These are phyloP conservation scores for Ascoidea rubescens DNA, from an alignment of 805 yeast species.

Conservation along the genomic window DNA sequence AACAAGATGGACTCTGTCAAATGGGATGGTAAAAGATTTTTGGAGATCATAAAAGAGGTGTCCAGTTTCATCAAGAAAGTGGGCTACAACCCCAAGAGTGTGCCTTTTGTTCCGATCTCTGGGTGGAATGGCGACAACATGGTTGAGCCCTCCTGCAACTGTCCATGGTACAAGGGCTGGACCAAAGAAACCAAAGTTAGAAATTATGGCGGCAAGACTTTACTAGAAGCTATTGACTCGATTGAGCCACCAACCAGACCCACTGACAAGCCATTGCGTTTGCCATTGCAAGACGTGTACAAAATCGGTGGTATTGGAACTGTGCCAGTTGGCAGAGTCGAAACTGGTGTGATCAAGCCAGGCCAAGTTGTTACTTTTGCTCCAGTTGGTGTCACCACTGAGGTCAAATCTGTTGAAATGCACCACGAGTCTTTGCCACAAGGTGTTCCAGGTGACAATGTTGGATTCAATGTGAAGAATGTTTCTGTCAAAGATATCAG, in stretches of 20 bases:
- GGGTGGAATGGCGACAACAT: slow-evolving; percentile 93
- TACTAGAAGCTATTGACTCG: slow-evolving; percentile 75
- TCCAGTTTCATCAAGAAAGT: slow-evolving; percentile 73
- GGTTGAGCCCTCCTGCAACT: slow-evolving; percentile 72
- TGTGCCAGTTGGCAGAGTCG: slow-evolving; percentile 90
- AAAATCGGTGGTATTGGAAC: slow-evolving; percentile 88
- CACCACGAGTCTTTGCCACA: slow-evolving; percentile 70
- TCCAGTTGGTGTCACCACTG: slow-evolving; percentile 84
- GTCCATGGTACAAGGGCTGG: slow-evolving; percentile 87
- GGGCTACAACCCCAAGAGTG: slow-evolving; percentile 73
- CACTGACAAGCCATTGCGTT: slow-evolving; percentile 75
- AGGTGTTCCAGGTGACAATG: slow-evolving; percentile 88
- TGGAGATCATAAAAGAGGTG: slow-evolving; percentile 63
- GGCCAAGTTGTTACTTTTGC: slow-evolving; percentile 85
- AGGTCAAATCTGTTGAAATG: slow-evolving; percentile 82
- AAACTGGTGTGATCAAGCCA: slow-evolving; percentile 84
- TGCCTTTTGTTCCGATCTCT: slow-evolving; percentile 81
- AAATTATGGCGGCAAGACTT: slow-evolving; percentile 63
- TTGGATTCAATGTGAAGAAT: slow-evolving; percentile 84
- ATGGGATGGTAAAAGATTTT: slow-evolving; percentile 73
- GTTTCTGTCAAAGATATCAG: slow-evolving; percentile 80
- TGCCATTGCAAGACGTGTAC: slow-evolving; percentile 85
- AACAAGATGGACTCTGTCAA: slow-evolving; percentile 93
- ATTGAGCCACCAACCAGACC: slow-evolving; percentile 74
- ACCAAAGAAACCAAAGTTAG: slow-evolving; percentile 63